Evolutionary conservation across 148 eudicot genomes (phyloP).

Genomic region (Arctostaphylos glauca): DNA sequence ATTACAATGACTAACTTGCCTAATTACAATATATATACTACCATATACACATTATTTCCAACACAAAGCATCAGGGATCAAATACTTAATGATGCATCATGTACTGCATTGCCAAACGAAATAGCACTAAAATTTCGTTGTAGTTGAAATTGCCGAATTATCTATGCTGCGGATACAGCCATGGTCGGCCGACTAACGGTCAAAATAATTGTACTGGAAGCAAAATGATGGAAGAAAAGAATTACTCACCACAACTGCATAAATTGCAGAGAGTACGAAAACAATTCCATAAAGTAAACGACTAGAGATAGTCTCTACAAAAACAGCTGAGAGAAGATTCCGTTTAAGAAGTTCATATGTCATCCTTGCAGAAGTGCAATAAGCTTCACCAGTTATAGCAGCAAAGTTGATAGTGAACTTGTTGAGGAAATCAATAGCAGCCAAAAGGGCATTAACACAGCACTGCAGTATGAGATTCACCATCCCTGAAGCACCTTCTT

Average conservation of each 20-base stretch:
- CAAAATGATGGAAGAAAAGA: not conserved
- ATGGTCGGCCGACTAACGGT: not conserved
- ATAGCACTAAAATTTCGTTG: not conserved
- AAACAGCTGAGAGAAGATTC: slow-evolving; percentile 86
- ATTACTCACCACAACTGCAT: slow-evolving; percentile 75
- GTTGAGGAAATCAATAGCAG: slow-evolving; percentile 76
- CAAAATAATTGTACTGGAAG: not conserved
- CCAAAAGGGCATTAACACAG: slow-evolving; percentile 58
- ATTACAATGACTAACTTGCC: too few relatives aligned
- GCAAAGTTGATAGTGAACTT: slow-evolving; percentile 93
- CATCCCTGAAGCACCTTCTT: slow-evolving; percentile 65
- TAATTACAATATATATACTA: too few relatives aligned
- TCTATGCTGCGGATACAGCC: not conserved
- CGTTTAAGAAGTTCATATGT: slow-evolving; percentile 88
- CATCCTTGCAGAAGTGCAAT: slow-evolving; percentile 88
- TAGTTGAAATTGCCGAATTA: not conserved
- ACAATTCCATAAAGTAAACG: slow-evolving; percentile 73
- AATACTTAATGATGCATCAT: not conserved
- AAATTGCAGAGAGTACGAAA: slow-evolving; percentile 74
- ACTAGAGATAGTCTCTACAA: slow-evolving; percentile 92
- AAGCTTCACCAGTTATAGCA: slow-evolving; percentile 96
- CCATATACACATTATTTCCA: too few relatives aligned
- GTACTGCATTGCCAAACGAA: not conserved
- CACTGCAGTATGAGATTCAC: slow-evolving; percentile 64
- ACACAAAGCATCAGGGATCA: not conserved